A percentile compares a stretch with the other conserved stretches of the same genome.
Conservation (phyloP, 805 yeast genomes). For the Cyberlindnera japonica region DNA sequence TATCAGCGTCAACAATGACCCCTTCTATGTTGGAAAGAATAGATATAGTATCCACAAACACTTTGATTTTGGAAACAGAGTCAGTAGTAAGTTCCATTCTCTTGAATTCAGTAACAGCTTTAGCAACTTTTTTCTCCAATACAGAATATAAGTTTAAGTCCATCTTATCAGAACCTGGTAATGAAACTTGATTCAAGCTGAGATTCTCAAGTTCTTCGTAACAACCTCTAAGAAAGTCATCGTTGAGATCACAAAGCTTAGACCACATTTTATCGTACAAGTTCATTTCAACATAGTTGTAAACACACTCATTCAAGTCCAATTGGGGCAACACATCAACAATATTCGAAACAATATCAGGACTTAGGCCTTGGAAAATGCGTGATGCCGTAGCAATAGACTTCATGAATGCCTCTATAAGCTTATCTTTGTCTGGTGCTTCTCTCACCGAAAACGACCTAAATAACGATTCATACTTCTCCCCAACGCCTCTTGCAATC, state of each 20-base stretch:
- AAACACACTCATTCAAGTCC: slow-evolving; percentile 52
- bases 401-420: slow-evolving; percentile 27
- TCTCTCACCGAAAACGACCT: slow-evolving; percentile 34
- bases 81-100: slow-evolving; percentile 43
- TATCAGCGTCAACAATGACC: slow-evolving; percentile 70
- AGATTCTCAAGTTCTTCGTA: slow-evolving; percentile 27
- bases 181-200: slow-evolving; percentile 40
- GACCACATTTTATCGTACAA: slow-evolving; percentile 68
- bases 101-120: slow-evolving; percentile 51
- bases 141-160: slow-evolving; percentile 27
- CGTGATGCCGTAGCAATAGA: slow-evolving; percentile 27
- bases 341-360: slow-evolving; percentile 26
- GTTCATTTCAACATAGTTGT: slow-evolving; percentile 68
- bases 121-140: slow-evolving; percentile 42
- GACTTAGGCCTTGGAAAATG: slow-evolving; percentile 27
- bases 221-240: slow-evolving; percentile 22
- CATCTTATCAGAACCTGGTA: slow-evolving; percentile 31
- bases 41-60: slow-evolving; percentile 50
- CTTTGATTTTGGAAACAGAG: slow-evolving; percentile 44
- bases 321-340: slow-evolving; percentile 32
- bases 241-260: slow-evolving; percentile 31
- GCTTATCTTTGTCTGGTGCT: slow-evolving; percentile 27
- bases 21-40: slow-evolving; percentile 39
- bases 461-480: slow-evolving; percentile 37
- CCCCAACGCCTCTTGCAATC: slow-evolving; percentile 36